phyloP scores from a whole-genome alignment of 2,329 filamentous ascomycete genomes.

The Talaromyces sp. region DNA sequence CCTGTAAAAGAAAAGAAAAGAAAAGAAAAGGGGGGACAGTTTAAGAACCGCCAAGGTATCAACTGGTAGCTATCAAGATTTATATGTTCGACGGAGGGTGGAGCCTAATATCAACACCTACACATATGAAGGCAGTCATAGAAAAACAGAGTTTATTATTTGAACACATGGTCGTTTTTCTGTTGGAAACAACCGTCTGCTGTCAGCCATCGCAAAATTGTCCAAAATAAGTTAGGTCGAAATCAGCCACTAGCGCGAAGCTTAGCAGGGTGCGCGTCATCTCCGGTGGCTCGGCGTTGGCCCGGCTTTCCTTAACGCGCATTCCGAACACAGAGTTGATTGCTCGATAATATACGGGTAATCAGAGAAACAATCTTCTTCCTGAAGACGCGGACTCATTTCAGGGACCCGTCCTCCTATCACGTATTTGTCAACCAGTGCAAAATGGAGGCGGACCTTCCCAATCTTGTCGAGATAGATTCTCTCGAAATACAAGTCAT shows the following conservation, averaged over 20 bases:
- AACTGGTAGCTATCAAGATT: neutral
- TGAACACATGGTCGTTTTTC: neutral
- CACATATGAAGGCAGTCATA: neutral
- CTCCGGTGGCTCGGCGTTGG: neutral
- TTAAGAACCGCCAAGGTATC: neutral
- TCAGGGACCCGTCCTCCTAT: neutral
- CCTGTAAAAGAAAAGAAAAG: neutral
- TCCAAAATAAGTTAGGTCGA: neutral
- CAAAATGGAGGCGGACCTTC: neutral
- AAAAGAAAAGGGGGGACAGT: neutral
- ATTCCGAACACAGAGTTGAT: neutral
- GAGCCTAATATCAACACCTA: neutral
- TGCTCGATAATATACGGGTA: neutral
- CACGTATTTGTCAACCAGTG: neutral
- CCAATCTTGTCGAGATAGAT: constrained; percentile 36
- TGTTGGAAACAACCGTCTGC: neutral
- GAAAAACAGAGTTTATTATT: neutral
- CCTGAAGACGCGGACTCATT: neutral
- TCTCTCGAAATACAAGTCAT: constrained; percentile 45
- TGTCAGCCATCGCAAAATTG: neutral
- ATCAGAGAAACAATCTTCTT: neutral
- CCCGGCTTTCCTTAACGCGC: too few relatives aligned
- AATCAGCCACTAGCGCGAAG: neutral
- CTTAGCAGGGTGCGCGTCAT: neutral
- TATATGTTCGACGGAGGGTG: neutral